phyloP scores from a whole-genome alignment of 768 basidiomycete genomes.

The Boletus patriciae region DNA sequence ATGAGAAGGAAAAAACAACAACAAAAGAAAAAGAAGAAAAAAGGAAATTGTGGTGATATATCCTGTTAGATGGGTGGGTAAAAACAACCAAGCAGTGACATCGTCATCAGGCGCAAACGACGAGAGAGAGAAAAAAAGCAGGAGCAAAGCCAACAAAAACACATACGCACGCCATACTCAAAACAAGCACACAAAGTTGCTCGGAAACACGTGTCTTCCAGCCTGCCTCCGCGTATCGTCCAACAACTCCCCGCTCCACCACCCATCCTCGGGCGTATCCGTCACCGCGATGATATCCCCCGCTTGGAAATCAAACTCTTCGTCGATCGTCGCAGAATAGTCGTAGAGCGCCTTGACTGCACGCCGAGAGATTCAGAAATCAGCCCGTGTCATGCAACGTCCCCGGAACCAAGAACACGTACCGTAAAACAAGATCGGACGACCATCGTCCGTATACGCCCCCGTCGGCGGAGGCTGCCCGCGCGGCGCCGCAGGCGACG shows the following conservation, averaged over 20 bases:
- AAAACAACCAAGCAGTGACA: not conserved
- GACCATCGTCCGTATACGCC: conserved; percentile 80
- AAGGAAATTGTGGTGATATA: conserved; percentile 1
- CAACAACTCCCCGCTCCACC: conserved; percentile 94
- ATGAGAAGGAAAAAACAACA: too few relatives aligned
- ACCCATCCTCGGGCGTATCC: conserved; percentile 91
- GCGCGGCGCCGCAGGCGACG: conserved; percentile 47
- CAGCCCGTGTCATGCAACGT: too few relatives aligned
- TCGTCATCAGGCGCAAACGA: not conserved
- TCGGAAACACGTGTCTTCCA: conserved; percentile 81
- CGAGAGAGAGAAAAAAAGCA: too few relatives aligned
- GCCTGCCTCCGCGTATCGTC: conserved; percentile 69
- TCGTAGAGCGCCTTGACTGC: conserved; percentile 89
- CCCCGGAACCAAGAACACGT: conserved; percentile 30
- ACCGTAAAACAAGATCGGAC: conserved; percentile 88
- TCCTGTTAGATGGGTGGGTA: conserved; percentile 11
- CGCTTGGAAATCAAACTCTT: conserved; percentile 95
- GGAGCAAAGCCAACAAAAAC: not conserved
- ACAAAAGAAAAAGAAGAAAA: too few relatives aligned
- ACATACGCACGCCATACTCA: conserved; percentile 26
- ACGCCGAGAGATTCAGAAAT: not conserved
- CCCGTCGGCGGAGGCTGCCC: conserved; percentile 56
- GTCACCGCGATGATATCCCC: conserved; percentile 97
- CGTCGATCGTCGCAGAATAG: conserved; percentile 79
- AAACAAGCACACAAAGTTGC: conserved; percentile 84